A percentile compares a stretch with the other conserved stretches of the same genome.
Evolutionary conservation across 495 filamentous ascomycete genomes (phyloP).

Genomic region (Neurospora hispaniola): DNA sequence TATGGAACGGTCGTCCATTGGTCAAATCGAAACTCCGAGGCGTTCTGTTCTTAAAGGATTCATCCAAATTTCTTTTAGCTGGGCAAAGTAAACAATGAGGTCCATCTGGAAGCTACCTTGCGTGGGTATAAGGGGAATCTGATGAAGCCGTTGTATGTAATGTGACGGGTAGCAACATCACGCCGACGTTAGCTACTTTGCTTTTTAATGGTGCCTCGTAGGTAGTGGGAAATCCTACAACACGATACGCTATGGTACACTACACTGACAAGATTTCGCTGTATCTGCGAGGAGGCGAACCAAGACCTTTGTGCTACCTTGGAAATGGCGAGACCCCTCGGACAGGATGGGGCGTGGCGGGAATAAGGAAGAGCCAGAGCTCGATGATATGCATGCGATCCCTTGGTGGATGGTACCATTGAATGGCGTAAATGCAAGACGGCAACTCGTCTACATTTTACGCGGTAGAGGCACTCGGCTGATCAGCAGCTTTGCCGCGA

Average conservation of each 20-base stretch:
- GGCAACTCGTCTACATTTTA: conserved; percentile 8
- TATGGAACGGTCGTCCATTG: not conserved
- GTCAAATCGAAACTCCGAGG: not conserved
- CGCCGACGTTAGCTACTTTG: not conserved
- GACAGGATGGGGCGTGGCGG: conserved; percentile 4
- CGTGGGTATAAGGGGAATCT: not conserved
- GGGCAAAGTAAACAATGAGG: not conserved
- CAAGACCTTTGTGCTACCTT: not conserved
- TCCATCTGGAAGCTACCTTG: not conserved
- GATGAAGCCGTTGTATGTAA: not conserved
- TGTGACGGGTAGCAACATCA: not conserved
- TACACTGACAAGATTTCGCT: not conserved
- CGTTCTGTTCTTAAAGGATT: not conserved
- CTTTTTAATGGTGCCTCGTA: not conserved
- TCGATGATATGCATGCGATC: conserved; percentile 15
- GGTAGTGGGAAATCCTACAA: not conserved
- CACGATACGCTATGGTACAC: not conserved
- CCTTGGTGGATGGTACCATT: conserved; percentile 8
- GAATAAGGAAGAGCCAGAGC: conserved; percentile 4
- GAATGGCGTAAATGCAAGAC: conserved; percentile 5
- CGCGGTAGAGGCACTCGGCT: not conserved
- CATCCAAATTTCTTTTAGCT: not conserved
- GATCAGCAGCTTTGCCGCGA: not conserved
- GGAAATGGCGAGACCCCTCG: not conserved
- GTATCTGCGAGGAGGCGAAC: not conserved